Percentiles rank a stretch among this genome's conserved stretches.
Conservation (phyloP, 1,139 yeast genomes). For the Zygotorulaspora mrakii region DNA sequence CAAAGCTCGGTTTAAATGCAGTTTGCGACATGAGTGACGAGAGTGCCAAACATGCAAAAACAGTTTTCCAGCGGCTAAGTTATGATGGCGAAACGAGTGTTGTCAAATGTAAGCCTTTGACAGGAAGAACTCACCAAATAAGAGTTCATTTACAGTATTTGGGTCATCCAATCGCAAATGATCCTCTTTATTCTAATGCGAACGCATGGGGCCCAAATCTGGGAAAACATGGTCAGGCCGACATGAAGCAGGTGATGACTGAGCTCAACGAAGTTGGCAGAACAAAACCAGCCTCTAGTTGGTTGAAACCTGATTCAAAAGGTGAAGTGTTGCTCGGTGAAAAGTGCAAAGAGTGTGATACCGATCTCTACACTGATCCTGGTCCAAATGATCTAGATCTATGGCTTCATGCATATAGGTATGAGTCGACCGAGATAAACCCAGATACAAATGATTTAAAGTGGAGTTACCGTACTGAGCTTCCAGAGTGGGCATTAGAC, state of each 20-base stretch:
- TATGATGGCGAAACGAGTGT: conserved; percentile 55
- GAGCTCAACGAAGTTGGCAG: conserved; percentile 66
- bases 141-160: conserved; percentile 84
- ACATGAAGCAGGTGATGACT: conserved; percentile 44
- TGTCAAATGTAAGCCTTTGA: conserved; percentile 77
- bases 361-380: conserved; percentile 83
- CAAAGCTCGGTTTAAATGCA: conserved; percentile 72
- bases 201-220: conserved; percentile 71
- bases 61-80: conserved; percentile 41
- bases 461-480: conserved; percentile 77
- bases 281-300: conserved; percentile 60
- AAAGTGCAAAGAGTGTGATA: conserved; percentile 61
- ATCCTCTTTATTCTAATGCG: conserved; percentile 78
- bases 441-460: conserved; percentile 26
- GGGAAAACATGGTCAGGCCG: conserved; percentile 57
- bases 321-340: conserved; percentile 64
- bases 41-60: conserved; percentile 61
- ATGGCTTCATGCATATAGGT: conserved; percentile 86
- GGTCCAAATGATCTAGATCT: conserved; percentile 79
- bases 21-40: conserved; percentile 46
- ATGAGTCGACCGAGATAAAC: conserved; percentile 49
- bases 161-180: conserved; percentile 91
- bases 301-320: conserved; percentile 50
- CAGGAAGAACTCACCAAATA: conserved; percentile 95
- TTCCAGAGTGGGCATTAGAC: conserved; percentile 83